These are phyloP conservation scores for Dryas integrifolia DNA, from an alignment of 331 rosid genomes.

Conservation along the genomic window DNA sequence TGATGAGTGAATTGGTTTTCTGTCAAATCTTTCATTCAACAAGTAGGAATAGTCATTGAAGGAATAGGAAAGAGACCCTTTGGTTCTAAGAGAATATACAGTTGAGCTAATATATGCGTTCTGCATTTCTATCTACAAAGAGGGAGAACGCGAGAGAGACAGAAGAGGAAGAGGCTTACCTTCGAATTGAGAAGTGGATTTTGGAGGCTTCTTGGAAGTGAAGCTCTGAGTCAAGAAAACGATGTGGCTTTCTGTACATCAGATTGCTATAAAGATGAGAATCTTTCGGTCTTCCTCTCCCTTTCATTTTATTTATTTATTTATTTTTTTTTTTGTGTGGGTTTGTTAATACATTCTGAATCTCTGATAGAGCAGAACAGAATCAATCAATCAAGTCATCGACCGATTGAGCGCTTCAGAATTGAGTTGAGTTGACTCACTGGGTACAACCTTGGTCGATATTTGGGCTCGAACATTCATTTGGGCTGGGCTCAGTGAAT, in stretches of 20 bases:
- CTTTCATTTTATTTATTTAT: not conserved
- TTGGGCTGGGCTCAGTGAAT: not conserved
- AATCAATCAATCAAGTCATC: not conserved
- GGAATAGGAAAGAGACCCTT: conserved; percentile 48
- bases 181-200: conserved; percentile 32
- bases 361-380: not conserved
- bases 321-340: no score
- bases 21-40: conserved; percentile 49
- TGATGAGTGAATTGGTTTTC: conserved; percentile 38
- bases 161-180: conserved; percentile 24
- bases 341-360: not conserved
- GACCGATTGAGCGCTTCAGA: not conserved
- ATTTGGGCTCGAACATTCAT: not conserved
- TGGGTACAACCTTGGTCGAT: not conserved
- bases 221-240: conserved; percentile 23
- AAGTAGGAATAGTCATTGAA: conserved; percentile 57
- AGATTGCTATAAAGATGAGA: conserved; percentile 11
- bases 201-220: conserved; percentile 19
- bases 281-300: no score
- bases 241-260: conserved; percentile 7
- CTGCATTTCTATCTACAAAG: conserved; percentile 39
- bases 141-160: conserved; percentile 1
- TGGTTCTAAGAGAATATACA: conserved; percentile 47
- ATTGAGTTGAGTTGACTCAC: not conserved
- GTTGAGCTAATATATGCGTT: conserved; percentile 56